Percentiles rank a stretch among this genome's conserved stretches.
These are phyloP conservation scores for Avicennia marina DNA, from an alignment of 257 asterid species.

Conservation along the genomic window DNA sequence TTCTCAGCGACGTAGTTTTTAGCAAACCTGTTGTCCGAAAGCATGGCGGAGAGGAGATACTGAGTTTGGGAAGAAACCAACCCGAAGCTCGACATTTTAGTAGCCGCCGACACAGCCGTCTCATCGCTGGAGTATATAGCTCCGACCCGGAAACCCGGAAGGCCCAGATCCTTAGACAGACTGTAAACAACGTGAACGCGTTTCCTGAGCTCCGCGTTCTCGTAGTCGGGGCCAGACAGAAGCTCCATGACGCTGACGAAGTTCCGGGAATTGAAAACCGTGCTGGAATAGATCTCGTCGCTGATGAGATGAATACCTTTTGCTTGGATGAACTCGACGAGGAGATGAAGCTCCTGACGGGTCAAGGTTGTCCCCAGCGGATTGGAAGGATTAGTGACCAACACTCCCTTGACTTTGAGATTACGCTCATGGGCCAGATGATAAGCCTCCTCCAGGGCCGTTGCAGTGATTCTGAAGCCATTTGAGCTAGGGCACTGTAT, in stretches of 20 bases:
- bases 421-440: slow-evolving; percentile 33
- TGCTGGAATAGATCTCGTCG: slow-evolving; percentile 65
- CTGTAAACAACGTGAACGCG: slow-evolving; percentile 59
- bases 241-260: slow-evolving; percentile 47
- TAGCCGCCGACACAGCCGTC: slow-evolving; percentile 38
- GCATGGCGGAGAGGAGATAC: slow-evolving; percentile 48
- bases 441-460: slow-evolving; percentile 48
- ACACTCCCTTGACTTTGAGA: slow-evolving; percentile 55
- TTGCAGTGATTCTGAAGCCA: slow-evolving; percentile 44
- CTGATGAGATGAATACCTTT: slow-evolving; percentile 50
- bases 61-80: slow-evolving; percentile 60
- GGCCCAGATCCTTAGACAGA: slow-evolving; percentile 55
- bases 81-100: slow-evolving; percentile 68
- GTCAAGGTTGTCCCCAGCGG: slow-evolving; percentile 48
- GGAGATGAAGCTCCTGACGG: slow-evolving; percentile 31
- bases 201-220: slow-evolving; percentile 24
- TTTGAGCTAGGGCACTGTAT: slow-evolving; percentile 48
- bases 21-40: slow-evolving; percentile 45
- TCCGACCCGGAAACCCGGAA: slow-evolving; percentile 72
- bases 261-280: slow-evolving; percentile 39
- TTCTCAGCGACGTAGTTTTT: slow-evolving; percentile 35
- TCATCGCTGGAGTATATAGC: slow-evolving; percentile 51
- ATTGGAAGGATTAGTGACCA: slow-evolving; percentile 60
- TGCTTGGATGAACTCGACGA: slow-evolving; percentile 30
- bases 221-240: background rate